Conservation (phyloP, 1,139 yeast species). For the Scheffersomyces quercinus region DNA sequence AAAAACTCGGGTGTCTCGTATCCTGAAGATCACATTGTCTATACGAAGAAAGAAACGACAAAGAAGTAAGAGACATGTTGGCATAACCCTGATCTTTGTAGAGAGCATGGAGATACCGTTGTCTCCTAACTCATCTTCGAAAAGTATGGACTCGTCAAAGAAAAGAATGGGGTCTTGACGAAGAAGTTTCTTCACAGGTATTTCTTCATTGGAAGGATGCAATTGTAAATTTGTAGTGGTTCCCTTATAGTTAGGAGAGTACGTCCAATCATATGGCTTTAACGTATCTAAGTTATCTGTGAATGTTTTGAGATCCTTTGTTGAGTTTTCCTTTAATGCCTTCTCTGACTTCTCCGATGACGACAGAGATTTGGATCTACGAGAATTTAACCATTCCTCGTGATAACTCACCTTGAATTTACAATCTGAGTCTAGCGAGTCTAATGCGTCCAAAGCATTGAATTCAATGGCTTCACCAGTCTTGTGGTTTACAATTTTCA, state of each 20-base stretch:
- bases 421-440: slow-evolving; percentile 50
- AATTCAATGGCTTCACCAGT: slow-evolving; percentile 57
- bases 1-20: slow-evolving; percentile 81
- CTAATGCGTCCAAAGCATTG: slow-evolving; percentile 80
- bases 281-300: slow-evolving; percentile 37
- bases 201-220: slow-evolving; percentile 25
- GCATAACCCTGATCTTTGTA: slow-evolving; percentile 88
- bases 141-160: slow-evolving; percentile 84
- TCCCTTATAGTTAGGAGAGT: slow-evolving; percentile 79
- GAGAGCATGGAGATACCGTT: slow-evolving; percentile 84
- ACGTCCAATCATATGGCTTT: slow-evolving; percentile 96
- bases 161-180: slow-evolving; percentile 84
- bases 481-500: slow-evolving; percentile 48
- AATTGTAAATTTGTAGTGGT: slow-evolving; percentile 31
- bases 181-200: slow-evolving; percentile 71
- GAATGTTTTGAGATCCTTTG: slow-evolving; percentile 38
- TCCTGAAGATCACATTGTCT: slow-evolving; percentile 82
- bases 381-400: slow-evolving; percentile 78
- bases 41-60: slow-evolving; percentile 82
- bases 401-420: slow-evolving; percentile 74
- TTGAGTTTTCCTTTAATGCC: slow-evolving; percentile 27
- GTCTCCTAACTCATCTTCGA: slow-evolving; percentile 95
- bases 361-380: slow-evolving; percentile 37
- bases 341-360: slow-evolving; percentile 30
- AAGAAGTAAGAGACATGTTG: slow-evolving; percentile 68